A percentile compares a stretch with the other conserved stretches of the same genome.
Evolutionary conservation across 176 grass and related monocot genomes (phyloP).

Genomic region (Phoenix roebelenii): DNA sequence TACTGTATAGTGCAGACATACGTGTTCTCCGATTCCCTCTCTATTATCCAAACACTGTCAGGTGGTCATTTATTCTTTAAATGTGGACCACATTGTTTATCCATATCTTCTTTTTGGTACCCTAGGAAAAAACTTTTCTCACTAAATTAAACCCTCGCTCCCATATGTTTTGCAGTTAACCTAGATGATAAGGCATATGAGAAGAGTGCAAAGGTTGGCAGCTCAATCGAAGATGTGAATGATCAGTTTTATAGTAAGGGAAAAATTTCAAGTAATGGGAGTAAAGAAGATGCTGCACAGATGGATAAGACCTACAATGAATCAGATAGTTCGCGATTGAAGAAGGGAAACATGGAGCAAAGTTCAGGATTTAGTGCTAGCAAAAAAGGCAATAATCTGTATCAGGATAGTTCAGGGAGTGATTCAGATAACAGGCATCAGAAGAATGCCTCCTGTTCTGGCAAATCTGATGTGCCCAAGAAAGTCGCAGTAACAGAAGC

Average conservation of each 20-base stretch:
- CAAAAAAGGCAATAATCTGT: constrained; percentile 26
- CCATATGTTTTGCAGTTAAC: constrained; percentile 31
- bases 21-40: constrained; percentile 77
- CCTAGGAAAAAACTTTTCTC: too few relatives aligned
- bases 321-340: constrained; percentile 52
- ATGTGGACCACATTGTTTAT: background rate
- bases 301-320: constrained; percentile 23
- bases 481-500: constrained; percentile 25
- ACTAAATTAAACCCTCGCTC: too few relatives aligned
- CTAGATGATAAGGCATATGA: constrained; percentile 63
- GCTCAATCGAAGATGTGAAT: constrained; percentile 35
- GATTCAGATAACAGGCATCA: constrained; percentile 42
- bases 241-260: constrained; percentile 28
- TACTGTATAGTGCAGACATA: constrained; percentile 51
- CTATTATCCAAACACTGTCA: constrained; percentile 80
- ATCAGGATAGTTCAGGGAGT: constrained; percentile 52
- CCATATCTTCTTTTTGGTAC: too few relatives aligned
- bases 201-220: constrained; percentile 37
- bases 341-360: constrained; percentile 38
- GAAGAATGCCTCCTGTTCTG: constrained; percentile 39
- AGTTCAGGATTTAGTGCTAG: constrained; percentile 7
- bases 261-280: constrained; percentile 20
- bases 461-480: constrained; percentile 45
- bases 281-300: constrained; percentile 23
- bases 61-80: constrained; percentile 28